phyloP scores from a whole-genome alignment of 352 stramenopile genomes.

The Salisapilia sapeloensis region DNA sequence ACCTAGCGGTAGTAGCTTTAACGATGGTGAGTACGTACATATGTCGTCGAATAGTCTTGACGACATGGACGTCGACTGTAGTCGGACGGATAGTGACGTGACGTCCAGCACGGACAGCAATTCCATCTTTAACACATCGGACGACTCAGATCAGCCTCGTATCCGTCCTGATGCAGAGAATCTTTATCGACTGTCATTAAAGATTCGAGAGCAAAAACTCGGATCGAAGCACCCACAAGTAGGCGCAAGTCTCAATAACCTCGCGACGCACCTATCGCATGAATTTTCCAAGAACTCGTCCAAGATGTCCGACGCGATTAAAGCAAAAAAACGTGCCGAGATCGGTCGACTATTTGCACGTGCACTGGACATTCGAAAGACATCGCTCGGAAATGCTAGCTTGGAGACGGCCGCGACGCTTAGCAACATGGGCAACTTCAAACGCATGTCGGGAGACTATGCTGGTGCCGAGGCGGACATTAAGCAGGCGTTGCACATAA shows the following conservation, averaged over 20 bases:
- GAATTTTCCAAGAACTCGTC: constrained; percentile 32
- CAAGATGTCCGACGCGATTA: constrained; percentile 17
- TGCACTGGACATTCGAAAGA: constrained; percentile 48
- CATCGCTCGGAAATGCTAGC: constrained; percentile 50
- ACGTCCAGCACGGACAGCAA: too few relatives aligned
- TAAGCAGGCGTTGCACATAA: constrained; percentile 63
- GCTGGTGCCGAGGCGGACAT: constrained; percentile 46
- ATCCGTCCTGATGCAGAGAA: constrained; percentile 54
- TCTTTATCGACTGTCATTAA: constrained; percentile 61
- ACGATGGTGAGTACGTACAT: too few relatives aligned
- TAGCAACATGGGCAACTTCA: constrained; percentile 77
- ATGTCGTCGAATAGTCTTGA: too few relatives aligned
- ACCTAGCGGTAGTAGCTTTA: not conserved
- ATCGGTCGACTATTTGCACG: constrained; percentile 47
- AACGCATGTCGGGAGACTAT: constrained; percentile 49
- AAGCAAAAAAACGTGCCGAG: constrained; percentile 19
- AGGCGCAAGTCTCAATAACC: constrained; percentile 65
- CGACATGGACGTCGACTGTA: too few relatives aligned
- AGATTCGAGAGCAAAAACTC: constrained; percentile 51
- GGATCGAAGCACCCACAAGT: constrained; percentile 59
- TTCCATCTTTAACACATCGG: too few relatives aligned
- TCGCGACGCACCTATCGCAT: constrained; percentile 52
- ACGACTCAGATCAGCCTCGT: too few relatives aligned
- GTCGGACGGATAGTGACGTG: too few relatives aligned
- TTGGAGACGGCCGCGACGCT: constrained; percentile 64